Base-by-base conservation (phyloP, 768 basidiomycete species). In the Suillus cothurnatus region DNA sequence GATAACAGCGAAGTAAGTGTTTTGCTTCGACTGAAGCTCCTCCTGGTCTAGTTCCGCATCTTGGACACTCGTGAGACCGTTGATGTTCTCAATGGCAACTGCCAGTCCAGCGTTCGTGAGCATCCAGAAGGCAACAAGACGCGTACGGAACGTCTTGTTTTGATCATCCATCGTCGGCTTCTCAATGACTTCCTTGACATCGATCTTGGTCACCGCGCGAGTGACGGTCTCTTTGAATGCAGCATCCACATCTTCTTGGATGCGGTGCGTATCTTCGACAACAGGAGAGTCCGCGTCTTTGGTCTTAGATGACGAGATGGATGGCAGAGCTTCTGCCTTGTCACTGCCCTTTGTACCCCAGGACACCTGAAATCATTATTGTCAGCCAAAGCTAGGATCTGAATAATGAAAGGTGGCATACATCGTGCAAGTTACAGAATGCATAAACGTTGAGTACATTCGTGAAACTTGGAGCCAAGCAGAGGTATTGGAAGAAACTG, bases 311-410 rank as follows among this genome's bases (percentile, higher is more conserved):
- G 95, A 95, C 1, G 91, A 92, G 21, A 97, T 87, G 0, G 94
- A 92, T 2, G 96, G 96, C 11, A 98, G 81, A 4, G 90, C 90
- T 71, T 97, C 96, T 3, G 90, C 95, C 76, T 96, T 96, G 80
- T 98, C 97, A 63, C 89, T 92, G 58, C 94, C 95, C 79, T 96
- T 95, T 12, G 95, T 97, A 78, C 95, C 95, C 95, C 95, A 96
- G 17, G 91, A 93, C 23, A 94, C 91, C 86, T 91, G 66, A 67
- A 61, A 62, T 41, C 49, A 31, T 59, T 4, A 50, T 26, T 67
- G 34, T 61, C 57, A 55, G 41, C 45, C 6, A n/a, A 45, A 50
- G 49, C 26, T 36, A 19, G n/a, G 14, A 19, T 28, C 34, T 36
- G n/a, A 45, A 53, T 21, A 58, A 55, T 39, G 52, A 52, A 14